A percentile compares a stretch with the other conserved stretches of the same genome.
Evolutionary conservation across 208 protist species (phyloP).

Genomic region (Leishmania tarentolae): DNA sequence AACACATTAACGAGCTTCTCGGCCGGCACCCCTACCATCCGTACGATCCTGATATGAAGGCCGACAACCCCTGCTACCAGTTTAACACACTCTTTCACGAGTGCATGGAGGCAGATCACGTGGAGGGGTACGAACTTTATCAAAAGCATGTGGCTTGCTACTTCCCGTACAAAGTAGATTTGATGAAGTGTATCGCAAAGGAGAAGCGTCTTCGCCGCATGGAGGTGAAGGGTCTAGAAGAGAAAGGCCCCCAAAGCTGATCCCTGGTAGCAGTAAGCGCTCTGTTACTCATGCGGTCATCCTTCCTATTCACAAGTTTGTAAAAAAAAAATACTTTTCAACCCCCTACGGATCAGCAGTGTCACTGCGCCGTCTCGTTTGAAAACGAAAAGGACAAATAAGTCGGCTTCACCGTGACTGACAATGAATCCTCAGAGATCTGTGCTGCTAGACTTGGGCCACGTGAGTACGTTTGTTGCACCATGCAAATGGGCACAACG

Average conservation of each 20-base stretch:
- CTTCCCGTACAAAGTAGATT: slow-evolving; percentile 82
- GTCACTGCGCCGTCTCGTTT: background rate
- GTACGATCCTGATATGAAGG: slow-evolving; percentile 74
- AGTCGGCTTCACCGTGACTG: background rate
- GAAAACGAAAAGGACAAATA: background rate
- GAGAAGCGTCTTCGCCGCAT: slow-evolving; percentile 62
- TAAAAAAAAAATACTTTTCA: background rate
- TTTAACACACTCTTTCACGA: slow-evolving; percentile 68
- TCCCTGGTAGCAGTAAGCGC: background rate
- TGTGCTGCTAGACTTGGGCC: background rate
- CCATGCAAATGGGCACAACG: background rate
- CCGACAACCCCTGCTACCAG: slow-evolving; percentile 65
- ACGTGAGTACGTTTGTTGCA: background rate
- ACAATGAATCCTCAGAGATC: background rate
- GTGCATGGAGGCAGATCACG: slow-evolving; percentile 81
- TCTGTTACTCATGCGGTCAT: background rate
- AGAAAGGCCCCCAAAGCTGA: background rate
- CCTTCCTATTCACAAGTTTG: slow-evolving; percentile 6
- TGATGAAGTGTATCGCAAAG: slow-evolving; percentile 86
- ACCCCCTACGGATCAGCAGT: background rate
- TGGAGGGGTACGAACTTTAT: slow-evolving; percentile 81
- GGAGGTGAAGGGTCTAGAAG: slow-evolving; percentile 2
- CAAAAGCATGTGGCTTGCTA: slow-evolving; percentile 90
- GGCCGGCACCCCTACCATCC: slow-evolving; percentile 87
- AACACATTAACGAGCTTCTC: slow-evolving; percentile 88